A percentile compares a stretch with the other conserved stretches of the same genome.
These are phyloP conservation scores for Tylopilus felleus DNA, from an alignment of 768 basidiomycete genomes.

Conservation along the genomic window DNA sequence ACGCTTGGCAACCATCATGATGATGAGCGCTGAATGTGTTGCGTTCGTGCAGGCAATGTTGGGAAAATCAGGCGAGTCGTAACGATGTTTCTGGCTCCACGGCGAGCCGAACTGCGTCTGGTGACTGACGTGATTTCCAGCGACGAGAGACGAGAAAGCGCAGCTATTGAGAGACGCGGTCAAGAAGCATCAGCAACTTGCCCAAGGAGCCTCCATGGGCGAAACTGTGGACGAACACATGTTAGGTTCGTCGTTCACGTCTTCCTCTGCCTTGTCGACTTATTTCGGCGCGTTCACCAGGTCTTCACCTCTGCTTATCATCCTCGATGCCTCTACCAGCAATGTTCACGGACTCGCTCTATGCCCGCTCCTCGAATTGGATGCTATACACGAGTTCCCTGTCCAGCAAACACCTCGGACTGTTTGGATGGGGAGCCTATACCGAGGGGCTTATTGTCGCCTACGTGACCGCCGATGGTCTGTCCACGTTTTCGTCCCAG, in stretches of 20 bases:
- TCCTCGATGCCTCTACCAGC: constrained; percentile 63
- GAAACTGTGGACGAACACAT: constrained; percentile 86
- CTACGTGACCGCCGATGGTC: constrained; percentile 84
- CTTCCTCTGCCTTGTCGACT: background rate
- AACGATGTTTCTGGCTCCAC: background rate
- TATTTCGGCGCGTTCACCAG: constrained; percentile 34
- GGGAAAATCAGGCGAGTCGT: constrained; percentile 36
- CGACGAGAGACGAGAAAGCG: constrained; percentile 41
- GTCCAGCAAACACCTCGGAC: constrained; percentile 78
- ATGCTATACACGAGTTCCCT: constrained; percentile 87
- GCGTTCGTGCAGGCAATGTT: constrained; percentile 78
- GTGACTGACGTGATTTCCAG: constrained; percentile 4
- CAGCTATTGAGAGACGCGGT: constrained; percentile 56
- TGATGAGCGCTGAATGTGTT: constrained; percentile 73
- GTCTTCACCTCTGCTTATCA: constrained; percentile 64
- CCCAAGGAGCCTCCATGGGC: constrained; percentile 60
- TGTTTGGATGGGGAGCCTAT: constrained; percentile 95
- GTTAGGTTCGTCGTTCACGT: constrained; percentile 51
- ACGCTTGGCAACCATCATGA: constrained; percentile 89
- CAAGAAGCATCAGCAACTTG: constrained; percentile 60
- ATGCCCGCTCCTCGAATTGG: constrained; percentile 74
- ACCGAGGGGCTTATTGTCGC: constrained; percentile 92
- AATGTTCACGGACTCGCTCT: constrained; percentile 74
- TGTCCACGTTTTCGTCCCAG: constrained; percentile 15
- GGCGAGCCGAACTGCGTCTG: background rate